Evolutionary conservation across 2,329 filamentous ascomycete species (phyloP).

Genomic region (Laburnicola sp.): DNA sequence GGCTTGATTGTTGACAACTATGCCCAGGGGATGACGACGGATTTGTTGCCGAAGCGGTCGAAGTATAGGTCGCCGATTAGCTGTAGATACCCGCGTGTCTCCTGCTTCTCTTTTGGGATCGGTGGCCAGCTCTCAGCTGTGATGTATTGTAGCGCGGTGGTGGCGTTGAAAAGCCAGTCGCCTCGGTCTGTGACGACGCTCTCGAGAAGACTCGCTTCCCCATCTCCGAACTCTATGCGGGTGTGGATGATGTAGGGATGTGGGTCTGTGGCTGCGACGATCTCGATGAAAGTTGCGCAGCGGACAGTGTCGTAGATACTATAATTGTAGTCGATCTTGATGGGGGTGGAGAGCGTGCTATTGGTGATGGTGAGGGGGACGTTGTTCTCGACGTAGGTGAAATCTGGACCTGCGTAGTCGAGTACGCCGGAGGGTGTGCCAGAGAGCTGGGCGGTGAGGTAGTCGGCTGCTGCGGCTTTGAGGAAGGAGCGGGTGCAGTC

Average conservation of each 20-base stretch:
- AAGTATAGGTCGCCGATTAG: constrained; percentile 31
- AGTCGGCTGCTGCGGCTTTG: constrained; percentile 9
- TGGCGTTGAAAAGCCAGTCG: constrained; percentile 37
- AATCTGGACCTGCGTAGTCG: constrained; percentile 1
- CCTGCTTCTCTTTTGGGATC: constrained; percentile 18
- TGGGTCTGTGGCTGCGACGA: constrained; percentile 21
- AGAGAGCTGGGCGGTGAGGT: constrained; percentile 5
- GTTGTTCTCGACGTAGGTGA: constrained; percentile 27
- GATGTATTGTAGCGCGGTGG: constrained; percentile 20
- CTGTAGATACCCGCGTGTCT: constrained; percentile 21
- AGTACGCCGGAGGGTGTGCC: constrained; percentile 2
- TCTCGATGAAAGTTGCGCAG: constrained; percentile 33
- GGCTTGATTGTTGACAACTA: too few relatives aligned
- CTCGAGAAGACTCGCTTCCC: constrained; percentile 24
- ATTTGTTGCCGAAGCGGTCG: constrained; percentile 24
- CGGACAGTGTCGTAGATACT: constrained; percentile 24
- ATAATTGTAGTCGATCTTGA: constrained; percentile 22
- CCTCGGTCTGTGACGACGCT: constrained; percentile 29
- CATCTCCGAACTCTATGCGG: constrained; percentile 22
- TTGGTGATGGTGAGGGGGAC: constrained; percentile 16
- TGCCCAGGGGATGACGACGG: constrained; percentile 22
- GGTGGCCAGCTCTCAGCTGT: constrained; percentile 22
- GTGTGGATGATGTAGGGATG: constrained; percentile 34
- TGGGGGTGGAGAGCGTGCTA: constrained; percentile 21
- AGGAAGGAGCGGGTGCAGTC: constrained; percentile 14